These are phyloP conservation scores for Parathielavia appendiculata DNA, from an alignment of 495 filamentous ascomycete species.

Conservation along the genomic window DNA sequence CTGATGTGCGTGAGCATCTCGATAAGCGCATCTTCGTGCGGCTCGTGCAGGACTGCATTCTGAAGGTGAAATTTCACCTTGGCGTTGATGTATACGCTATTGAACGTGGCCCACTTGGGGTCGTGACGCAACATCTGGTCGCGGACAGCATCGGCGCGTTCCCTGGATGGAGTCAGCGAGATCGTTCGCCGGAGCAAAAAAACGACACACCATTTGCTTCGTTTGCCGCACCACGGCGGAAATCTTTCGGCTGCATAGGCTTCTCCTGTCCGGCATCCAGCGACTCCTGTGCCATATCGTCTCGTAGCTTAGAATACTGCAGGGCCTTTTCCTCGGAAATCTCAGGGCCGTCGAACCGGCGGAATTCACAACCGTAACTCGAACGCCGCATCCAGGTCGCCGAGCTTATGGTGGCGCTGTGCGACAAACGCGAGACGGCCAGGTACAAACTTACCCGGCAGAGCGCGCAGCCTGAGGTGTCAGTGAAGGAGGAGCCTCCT, in stretches of 20 bases:
- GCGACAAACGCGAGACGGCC: neutral
- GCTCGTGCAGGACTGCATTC: slow-evolving; percentile 20
- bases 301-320: neutral
- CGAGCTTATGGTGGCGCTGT: neutral
- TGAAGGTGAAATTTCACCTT: slow-evolving; percentile 19
- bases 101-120: slow-evolving; percentile 11
- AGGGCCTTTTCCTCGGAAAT: neutral
- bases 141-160: neutral
- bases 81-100: slow-evolving; percentile 23
- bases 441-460: neutral
- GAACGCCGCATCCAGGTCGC: neutral
- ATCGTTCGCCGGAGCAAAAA: neutral
- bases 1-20: slow-evolving; percentile 20
- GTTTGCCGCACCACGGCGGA: neutral
- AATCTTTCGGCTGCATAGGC: neutral
- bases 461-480: neutral
- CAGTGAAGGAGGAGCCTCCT: too few relatives aligned
- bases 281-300: neutral
- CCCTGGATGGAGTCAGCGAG: neutral
- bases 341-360: neutral
- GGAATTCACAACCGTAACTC: too few relatives aligned
- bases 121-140: neutral
- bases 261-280: neutral
- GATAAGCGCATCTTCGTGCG: slow-evolving; percentile 10
- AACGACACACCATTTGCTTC: neutral